A percentile compares a stretch with the other conserved stretches of the same genome.
Conservation (phyloP, 2,329 filamentous ascomycete genomes). For the Trichoderma endophyticum region DNA sequence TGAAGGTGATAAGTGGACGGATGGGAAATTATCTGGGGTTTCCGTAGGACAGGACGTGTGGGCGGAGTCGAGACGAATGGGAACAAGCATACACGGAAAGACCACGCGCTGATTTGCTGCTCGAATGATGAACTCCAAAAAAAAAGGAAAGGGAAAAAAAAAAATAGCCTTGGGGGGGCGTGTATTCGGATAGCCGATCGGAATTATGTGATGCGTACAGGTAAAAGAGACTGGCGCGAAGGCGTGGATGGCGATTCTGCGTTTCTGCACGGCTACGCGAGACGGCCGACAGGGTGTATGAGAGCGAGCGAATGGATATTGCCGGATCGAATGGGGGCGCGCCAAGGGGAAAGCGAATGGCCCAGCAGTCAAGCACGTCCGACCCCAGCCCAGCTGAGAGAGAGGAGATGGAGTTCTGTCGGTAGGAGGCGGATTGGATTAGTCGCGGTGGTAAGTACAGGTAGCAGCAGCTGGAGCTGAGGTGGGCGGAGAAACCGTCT, state of each 20-base stretch:
- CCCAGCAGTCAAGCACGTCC: not conserved
- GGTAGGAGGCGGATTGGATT: not conserved
- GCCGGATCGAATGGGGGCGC: conserved; percentile 1
- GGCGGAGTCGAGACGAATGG: conserved; percentile 10
- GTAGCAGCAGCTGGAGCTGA: not conserved
- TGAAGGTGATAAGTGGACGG: conserved; percentile 25
- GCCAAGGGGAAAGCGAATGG: not conserved
- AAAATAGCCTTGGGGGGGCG: conserved; percentile 7
- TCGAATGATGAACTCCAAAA: conserved; percentile 20
- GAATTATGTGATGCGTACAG: conserved; percentile 8
- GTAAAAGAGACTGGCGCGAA: conserved; percentile 11
- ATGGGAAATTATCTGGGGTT: conserved; percentile 28
- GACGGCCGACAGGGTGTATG: conserved; percentile 11
- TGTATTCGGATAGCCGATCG: conserved; percentile 9
- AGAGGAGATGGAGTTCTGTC: not conserved
- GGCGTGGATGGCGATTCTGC: conserved; percentile 4
- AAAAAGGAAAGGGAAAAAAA: not conserved
- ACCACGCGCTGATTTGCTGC: conserved; percentile 16
- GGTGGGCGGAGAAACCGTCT: conserved; percentile 9
- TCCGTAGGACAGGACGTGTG: conserved; percentile 24
- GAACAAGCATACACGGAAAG: conserved; percentile 11
- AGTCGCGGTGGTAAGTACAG: not conserved
- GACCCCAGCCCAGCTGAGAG: conserved; percentile 19
- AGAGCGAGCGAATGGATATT: conserved; percentile 4
- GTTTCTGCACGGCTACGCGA: conserved; percentile 7